Conservation (phyloP, 1,284 basidiomycete species). For the Leccinum fallax region DNA sequence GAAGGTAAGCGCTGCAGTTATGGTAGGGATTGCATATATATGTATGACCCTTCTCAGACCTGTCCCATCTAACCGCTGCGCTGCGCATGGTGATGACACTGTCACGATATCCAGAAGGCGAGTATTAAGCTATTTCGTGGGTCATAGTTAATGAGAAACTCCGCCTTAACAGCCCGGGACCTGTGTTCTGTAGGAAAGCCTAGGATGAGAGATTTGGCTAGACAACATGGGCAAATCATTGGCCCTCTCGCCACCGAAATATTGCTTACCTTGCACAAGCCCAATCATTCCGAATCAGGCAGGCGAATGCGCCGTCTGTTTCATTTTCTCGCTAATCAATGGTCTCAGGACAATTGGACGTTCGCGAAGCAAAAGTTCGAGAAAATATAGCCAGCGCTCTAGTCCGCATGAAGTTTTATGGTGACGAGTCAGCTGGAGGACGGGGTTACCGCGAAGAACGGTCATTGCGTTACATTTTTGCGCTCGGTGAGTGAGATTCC, state of each 20-base stretch:
- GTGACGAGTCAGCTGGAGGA: background rate
- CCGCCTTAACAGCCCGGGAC: background rate
- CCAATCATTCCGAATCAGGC: background rate
- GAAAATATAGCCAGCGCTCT: conserved; percentile 22
- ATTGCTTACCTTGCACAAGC: conserved; percentile 15
- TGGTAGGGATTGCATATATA: background rate
- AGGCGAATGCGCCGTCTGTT: background rate
- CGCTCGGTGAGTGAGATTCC: conserved; percentile 16
- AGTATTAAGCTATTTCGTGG: background rate
- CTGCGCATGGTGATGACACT: conserved; percentile 24
- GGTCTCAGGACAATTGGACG: conserved; percentile 10
- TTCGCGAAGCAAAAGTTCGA: conserved; percentile 7
- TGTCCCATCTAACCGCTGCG: conserved; percentile 11
- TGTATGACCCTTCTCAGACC: conserved; percentile 8
- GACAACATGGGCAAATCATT: conserved; percentile 6
- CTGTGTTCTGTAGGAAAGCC: conserved; percentile 11
- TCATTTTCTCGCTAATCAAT: background rate
- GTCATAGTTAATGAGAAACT: background rate
- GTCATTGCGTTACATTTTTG: conserved; percentile 19
- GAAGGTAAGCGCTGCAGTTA: conserved; percentile 1
- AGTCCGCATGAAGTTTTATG: conserved; percentile 1
- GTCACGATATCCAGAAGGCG: conserved; percentile 18
- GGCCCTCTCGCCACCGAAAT: conserved; percentile 27
- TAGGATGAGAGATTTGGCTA: conserved; percentile 19
- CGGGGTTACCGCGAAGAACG: background rate